A percentile compares a stretch with the other conserved stretches of the same genome.
phyloP scores from a whole-genome alignment of 208 protist genomes.

The Zelonia costaricensis region DNA sequence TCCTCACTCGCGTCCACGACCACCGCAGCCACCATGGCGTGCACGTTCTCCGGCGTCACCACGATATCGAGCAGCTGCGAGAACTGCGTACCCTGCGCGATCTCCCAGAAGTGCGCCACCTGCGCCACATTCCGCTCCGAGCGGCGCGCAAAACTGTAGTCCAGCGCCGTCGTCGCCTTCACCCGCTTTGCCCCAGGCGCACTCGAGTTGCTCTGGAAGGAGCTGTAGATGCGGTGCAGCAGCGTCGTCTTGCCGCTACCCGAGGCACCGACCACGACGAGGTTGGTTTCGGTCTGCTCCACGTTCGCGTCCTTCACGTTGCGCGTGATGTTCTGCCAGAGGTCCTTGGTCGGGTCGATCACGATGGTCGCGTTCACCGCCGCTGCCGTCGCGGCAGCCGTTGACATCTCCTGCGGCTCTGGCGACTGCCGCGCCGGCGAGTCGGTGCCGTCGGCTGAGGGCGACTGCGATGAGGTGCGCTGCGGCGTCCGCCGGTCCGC shows the following conservation, averaged over 20 bases:
- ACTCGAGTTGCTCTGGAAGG: slow-evolving; percentile 40
- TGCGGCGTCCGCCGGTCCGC: not conserved
- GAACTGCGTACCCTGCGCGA: slow-evolving; percentile 84
- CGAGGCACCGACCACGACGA: slow-evolving; percentile 70
- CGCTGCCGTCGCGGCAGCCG: slow-evolving; percentile 4
- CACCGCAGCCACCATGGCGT: slow-evolving; percentile 66
- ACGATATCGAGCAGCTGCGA: slow-evolving; percentile 86
- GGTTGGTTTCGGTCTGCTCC: slow-evolving; percentile 66
- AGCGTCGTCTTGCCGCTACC: slow-evolving; percentile 86
- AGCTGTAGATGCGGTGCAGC: slow-evolving; percentile 69
- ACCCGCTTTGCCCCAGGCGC: slow-evolving; percentile 42
- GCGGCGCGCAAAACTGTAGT: slow-evolving; percentile 84
- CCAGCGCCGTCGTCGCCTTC: slow-evolving; percentile 88
- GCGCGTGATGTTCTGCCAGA: slow-evolving; percentile 88
- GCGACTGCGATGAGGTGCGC: not conserved
- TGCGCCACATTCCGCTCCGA: slow-evolving; percentile 77
- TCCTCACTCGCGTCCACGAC: slow-evolving; percentile 74
- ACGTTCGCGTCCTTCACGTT: slow-evolving; percentile 70
- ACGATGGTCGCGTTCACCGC: slow-evolving; percentile 33
- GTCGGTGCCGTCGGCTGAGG: not conserved
- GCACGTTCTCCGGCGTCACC: slow-evolving; percentile 85
- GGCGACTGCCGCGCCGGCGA: not conserved
- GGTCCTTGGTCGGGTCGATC: slow-evolving; percentile 81
- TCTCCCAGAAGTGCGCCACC: slow-evolving; percentile 91
- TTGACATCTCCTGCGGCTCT: slow-evolving; percentile 1